These are phyloP conservation scores for Wickerhamiella lipophila DNA, from an alignment of 805 yeast species.

Conservation along the genomic window DNA sequence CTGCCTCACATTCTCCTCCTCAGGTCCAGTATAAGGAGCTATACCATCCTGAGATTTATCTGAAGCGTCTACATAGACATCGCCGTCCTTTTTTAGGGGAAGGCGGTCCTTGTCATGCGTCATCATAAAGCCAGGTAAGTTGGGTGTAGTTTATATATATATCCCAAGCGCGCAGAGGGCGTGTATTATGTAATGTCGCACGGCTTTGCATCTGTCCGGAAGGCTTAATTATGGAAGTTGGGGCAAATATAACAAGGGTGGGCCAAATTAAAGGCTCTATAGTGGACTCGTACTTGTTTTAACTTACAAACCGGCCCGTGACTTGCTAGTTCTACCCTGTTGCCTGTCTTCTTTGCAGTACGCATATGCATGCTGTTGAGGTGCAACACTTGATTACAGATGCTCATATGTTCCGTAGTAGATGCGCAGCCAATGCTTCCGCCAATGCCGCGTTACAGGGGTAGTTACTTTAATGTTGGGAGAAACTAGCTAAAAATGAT, in stretches of 20 bases:
- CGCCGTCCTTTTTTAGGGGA: neutral
- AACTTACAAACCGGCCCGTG: too few relatives aligned
- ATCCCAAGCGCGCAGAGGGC: neutral
- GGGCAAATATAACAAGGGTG: too few relatives aligned
- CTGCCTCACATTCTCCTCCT: conserved; percentile 7
- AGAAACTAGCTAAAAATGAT: too few relatives aligned
- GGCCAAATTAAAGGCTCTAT: too few relatives aligned
- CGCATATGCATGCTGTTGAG: neutral
- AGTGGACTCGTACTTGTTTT: too few relatives aligned
- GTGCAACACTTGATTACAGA: neutral
- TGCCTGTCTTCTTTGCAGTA: neutral
- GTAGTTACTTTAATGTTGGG: too few relatives aligned
- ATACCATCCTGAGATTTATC: neutral
- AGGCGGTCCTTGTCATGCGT: neutral
- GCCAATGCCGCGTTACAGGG: too few relatives aligned
- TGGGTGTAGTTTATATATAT: neutral
- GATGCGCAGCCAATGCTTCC: too few relatives aligned
- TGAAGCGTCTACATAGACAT: neutral
- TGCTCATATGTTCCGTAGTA: neutral
- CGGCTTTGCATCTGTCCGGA: too few relatives aligned
- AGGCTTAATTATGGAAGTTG: too few relatives aligned
- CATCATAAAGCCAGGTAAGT: neutral
- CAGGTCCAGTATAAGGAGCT: conserved; percentile 10
- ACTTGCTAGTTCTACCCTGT: too few relatives aligned
- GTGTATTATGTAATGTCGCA: neutral